These are phyloP conservation scores for Phytophthora pseudosyringae DNA, from an alignment of 352 stramenopile species.

Conservation along the genomic window DNA sequence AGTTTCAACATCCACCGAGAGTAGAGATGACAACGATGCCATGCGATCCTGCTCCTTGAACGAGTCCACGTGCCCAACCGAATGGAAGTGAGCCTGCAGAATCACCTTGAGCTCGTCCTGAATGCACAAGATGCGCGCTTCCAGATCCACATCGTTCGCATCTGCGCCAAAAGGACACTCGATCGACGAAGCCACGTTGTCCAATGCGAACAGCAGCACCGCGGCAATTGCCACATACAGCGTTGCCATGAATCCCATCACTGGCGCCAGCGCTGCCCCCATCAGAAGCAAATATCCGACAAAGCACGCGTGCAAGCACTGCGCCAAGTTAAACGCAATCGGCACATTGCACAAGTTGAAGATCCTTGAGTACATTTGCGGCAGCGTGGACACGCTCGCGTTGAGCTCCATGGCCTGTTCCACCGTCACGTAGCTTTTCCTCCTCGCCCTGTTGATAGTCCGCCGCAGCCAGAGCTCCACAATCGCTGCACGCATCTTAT, in stretches of 20 bases:
- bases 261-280: conserved; percentile 22
- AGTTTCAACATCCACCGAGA: conserved; percentile 44
- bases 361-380: conserved; percentile 59
- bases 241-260: conserved; percentile 27
- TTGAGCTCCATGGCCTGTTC: conserved; percentile 62
- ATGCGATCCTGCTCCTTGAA: conserved; percentile 55
- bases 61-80: conserved; percentile 42
- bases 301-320: conserved; percentile 50
- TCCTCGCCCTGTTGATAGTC: conserved; percentile 45
- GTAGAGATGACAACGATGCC: conserved; percentile 52
- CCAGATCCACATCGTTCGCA: conserved; percentile 49
- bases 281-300: conserved; percentile 55
- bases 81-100: conserved; percentile 58
- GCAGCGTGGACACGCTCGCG: conserved; percentile 48
- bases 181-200: conserved; percentile 53
- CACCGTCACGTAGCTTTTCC: conserved; percentile 48
- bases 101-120: conserved; percentile 67
- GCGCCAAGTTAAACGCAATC: conserved; percentile 52
- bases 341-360: conserved; percentile 59
- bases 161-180: conserved; percentile 55
- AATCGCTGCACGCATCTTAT: conserved; percentile 56
- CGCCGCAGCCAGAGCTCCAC: conserved; percentile 68
- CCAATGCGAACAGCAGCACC: conserved; percentile 56
- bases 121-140: conserved; percentile 52
- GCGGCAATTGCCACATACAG: conserved; percentile 49